A percentile compares a stretch with the other conserved stretches of the same genome.
Evolutionary conservation across 2,329 filamentous ascomycete genomes (phyloP).

Genomic region (Thielaviopsis ethacetica): DNA sequence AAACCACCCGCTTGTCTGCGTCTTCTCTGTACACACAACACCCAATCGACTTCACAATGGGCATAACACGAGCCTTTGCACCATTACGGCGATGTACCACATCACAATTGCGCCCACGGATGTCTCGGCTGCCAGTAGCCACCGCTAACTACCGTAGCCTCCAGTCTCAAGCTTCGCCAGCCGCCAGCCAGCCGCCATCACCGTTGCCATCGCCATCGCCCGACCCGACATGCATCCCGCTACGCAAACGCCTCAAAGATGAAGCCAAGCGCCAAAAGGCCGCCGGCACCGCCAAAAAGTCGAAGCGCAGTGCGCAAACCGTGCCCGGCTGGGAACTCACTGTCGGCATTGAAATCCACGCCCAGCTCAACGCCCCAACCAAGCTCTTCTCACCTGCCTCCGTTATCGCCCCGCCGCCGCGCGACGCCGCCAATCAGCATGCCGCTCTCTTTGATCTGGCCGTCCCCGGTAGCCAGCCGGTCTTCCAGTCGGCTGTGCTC

Average conservation of each 20-base stretch:
- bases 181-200: slow-evolving; percentile 14
- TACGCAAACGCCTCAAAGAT: slow-evolving; percentile 59
- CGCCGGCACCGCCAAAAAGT: slow-evolving; percentile 32
- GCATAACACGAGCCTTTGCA: background rate
- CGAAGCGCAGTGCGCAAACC: slow-evolving; percentile 30
- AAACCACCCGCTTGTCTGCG: background rate
- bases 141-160: background rate
- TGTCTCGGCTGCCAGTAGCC: background rate
- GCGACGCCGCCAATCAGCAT: slow-evolving; percentile 53
- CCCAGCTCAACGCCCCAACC: slow-evolving; percentile 72
- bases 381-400: slow-evolving; percentile 77
- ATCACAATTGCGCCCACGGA: background rate
- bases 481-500: slow-evolving; percentile 68
- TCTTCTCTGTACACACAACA: background rate
- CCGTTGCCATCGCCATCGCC: slow-evolving; percentile 12
- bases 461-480: slow-evolving; percentile 74
- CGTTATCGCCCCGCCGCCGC: slow-evolving; percentile 26
- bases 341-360: slow-evolving; percentile 93
- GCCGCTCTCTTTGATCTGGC: slow-evolving; percentile 80
- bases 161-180: slow-evolving; percentile 14
- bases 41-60: background rate
- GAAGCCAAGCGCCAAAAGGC: slow-evolving; percentile 56
- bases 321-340: slow-evolving; percentile 75
- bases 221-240: slow-evolving; percentile 25
- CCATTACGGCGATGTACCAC: background rate